Evolutionary conservation across 2,329 filamentous ascomycete species (phyloP).

Genomic region (Ophiocordyceps camponoti-saundersi): DNA sequence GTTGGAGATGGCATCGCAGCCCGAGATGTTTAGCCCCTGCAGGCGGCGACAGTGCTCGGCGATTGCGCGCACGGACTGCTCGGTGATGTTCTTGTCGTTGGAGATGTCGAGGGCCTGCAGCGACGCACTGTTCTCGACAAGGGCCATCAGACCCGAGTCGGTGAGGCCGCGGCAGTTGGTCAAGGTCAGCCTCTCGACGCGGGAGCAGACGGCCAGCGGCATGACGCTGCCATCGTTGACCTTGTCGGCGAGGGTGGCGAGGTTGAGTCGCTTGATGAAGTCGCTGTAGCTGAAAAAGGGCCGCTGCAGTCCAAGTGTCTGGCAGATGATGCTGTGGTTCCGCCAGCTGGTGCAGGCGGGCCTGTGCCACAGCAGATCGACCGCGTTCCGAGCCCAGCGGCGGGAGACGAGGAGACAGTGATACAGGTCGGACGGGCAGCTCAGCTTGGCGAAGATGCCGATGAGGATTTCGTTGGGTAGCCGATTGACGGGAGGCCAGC

Average conservation of each 20-base stretch:
- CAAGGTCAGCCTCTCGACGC: conserved; percentile 81
- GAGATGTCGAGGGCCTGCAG: conserved; percentile 85
- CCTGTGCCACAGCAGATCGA: conserved; percentile 87
- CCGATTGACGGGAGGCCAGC: conserved; percentile 62
- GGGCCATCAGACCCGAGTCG: conserved; percentile 63
- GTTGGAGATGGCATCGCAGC: conserved; percentile 70
- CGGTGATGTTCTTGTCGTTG: conserved; percentile 67
- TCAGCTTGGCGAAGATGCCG: conserved; percentile 74
- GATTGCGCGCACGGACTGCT: conserved; percentile 60
- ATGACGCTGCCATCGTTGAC: conserved; percentile 82
- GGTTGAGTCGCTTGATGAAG: conserved; percentile 81
- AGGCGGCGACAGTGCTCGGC: conserved; percentile 69
- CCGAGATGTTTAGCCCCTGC: conserved; percentile 85
- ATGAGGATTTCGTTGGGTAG: conserved; percentile 93
- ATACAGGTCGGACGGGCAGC: conserved; percentile 57
- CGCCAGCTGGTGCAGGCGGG: conserved; percentile 79
- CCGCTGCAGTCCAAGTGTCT: conserved; percentile 52
- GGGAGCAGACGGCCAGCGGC: conserved; percentile 69
- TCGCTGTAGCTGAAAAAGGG: conserved; percentile 80
- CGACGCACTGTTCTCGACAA: conserved; percentile 64
- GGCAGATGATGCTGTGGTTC: conserved; percentile 66
- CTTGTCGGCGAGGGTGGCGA: conserved; percentile 57
- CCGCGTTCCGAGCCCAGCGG: conserved; percentile 80
- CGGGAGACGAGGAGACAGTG: conserved; percentile 90
- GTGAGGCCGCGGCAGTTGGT: conserved; percentile 78